Conservation (phyloP, 768 basidiomycete species). For the Boletus fagicola region DNA sequence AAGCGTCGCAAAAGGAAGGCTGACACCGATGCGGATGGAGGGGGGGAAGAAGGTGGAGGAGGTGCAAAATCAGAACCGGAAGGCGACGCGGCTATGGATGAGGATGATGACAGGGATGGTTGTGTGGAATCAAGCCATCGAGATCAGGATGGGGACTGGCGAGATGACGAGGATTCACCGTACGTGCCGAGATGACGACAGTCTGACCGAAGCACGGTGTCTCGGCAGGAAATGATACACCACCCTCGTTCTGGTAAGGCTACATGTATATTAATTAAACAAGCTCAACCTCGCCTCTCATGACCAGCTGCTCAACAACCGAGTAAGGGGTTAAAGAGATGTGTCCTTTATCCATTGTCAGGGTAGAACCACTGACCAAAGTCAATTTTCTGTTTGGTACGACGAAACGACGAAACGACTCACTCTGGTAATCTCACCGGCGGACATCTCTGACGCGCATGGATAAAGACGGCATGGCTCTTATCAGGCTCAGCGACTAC, state of each 20-base stretch:
- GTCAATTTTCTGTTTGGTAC: neutral
- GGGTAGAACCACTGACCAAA: constrained; percentile 55
- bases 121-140: constrained; percentile 38
- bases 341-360: constrained; percentile 77
- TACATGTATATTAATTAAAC: constrained; percentile 45
- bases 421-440: constrained; percentile 69
- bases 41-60: constrained; percentile 35
- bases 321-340: constrained; percentile 79
- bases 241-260: constrained; percentile 9
- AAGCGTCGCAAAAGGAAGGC: constrained; percentile 50
- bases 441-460: constrained; percentile 69
- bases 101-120: constrained; percentile 45
- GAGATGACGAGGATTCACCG: constrained; percentile 41
- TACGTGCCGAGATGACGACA: constrained; percentile 38
- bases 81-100: constrained; percentile 36
- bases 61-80: constrained; percentile 40
- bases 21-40: constrained; percentile 35
- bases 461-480: constrained; percentile 75
- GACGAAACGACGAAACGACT: constrained; percentile 23
- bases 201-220: constrained; percentile 7
- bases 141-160: constrained; percentile 46
- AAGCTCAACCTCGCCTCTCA: constrained; percentile 71
- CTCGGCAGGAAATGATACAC: constrained; percentile 12
- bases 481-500: constrained; percentile 79
- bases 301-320: constrained; percentile 70